These are phyloP conservation scores for Aureobasidium sp. DNA, from an alignment of 2,329 filamentous ascomycete species.

Conservation along the genomic window DNA sequence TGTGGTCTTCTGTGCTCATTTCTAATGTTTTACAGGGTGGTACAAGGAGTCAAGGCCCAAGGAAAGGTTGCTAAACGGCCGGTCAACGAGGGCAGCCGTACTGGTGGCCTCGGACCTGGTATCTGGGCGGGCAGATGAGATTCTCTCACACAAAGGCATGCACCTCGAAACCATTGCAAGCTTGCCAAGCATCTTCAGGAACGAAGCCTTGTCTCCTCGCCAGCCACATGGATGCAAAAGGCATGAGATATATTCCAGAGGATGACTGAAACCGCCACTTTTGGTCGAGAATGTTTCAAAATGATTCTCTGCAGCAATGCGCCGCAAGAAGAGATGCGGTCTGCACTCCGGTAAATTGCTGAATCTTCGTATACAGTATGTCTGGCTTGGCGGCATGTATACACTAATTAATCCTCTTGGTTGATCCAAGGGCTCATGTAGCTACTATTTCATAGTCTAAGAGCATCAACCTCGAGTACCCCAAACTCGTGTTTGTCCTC, in stretches of 20 bases:
- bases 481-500: too few relatives aligned
- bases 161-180: not conserved
- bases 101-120: conserved; percentile 28
- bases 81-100: conserved; percentile 58
- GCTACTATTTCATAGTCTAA: not conserved
- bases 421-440: not conserved
- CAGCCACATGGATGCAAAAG: not conserved
- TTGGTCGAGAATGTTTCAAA: conserved; percentile 5
- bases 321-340: not conserved
- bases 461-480: not conserved
- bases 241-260: not conserved
- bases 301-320: not conserved
- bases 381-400: not conserved
- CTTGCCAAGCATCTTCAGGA: not conserved
- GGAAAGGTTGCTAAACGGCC: conserved; percentile 71
- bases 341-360: not conserved
- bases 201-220: not conserved
- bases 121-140: conserved; percentile 30
- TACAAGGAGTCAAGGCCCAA: conserved; percentile 69
- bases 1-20: not conserved
- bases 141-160: not conserved
- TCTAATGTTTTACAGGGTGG: conserved; percentile 44
- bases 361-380: not conserved
- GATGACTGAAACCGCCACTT: not conserved
- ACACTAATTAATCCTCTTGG: not conserved